phyloP scores from a whole-genome alignment of 331 rosid genomes.

The Phaseolus coccineus region DNA sequence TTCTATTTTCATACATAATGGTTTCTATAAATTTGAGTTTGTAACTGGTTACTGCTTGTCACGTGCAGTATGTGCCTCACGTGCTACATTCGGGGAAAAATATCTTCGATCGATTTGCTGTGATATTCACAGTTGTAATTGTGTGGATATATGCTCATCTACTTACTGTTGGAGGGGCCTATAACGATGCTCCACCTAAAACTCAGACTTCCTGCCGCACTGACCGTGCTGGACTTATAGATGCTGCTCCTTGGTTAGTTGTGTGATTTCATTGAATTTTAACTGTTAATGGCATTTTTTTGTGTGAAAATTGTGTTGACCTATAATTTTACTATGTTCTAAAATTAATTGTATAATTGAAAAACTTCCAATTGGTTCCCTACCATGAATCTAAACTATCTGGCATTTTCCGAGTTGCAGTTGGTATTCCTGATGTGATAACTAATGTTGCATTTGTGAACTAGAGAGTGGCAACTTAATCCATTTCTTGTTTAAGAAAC shows the following conservation, averaged over 20 bases:
- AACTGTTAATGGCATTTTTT: conserved; percentile 1
- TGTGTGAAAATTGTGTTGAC: conserved; percentile 6
- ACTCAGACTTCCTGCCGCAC: conserved; percentile 95
- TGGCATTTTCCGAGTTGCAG: background rate
- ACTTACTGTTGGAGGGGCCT: conserved; percentile 99
- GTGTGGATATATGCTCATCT: conserved; percentile 97
- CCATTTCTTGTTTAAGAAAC: background rate
- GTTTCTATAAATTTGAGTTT: conserved; percentile 41
- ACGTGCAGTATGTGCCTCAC: conserved; percentile 89
- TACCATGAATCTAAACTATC: background rate
- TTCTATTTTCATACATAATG: conserved; percentile 6
- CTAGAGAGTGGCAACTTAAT: conserved; percentile 16
- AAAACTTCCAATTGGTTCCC: conserved; percentile 17
- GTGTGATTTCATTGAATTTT: conserved; percentile 34
- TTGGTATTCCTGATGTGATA: background rate
- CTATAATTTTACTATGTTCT: background rate
- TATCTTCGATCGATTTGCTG: conserved; percentile 82
- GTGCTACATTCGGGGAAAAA: conserved; percentile 56
- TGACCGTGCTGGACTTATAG: conserved; percentile 94
- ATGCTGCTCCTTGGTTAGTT: conserved; percentile 93
- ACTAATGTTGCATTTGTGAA: conserved; percentile 8
- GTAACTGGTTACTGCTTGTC: conserved; percentile 41
- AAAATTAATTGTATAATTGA: background rate
- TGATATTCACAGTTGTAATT: conserved; percentile 75
- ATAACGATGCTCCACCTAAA: conserved; percentile 68